Evolutionary conservation across 2,329 filamentous ascomycete species (phyloP).

Genomic region (Neopestalotiopsis rosae): DNA sequence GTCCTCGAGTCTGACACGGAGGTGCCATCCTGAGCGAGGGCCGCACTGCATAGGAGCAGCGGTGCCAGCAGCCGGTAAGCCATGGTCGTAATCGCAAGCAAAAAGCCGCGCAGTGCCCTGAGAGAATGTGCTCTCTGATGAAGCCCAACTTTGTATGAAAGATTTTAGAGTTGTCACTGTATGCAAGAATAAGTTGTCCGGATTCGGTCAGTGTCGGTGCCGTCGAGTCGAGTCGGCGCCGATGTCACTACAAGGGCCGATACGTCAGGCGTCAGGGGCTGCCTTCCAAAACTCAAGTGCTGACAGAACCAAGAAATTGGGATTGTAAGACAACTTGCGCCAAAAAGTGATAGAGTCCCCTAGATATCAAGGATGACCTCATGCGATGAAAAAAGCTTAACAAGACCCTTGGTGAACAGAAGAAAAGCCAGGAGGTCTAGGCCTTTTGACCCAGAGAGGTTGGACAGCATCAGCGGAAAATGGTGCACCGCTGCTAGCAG

Average conservation of each 20-base stretch:
- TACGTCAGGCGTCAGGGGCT: neutral
- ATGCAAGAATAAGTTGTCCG: neutral
- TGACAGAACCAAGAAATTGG: neutral
- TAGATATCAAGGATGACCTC: slow-evolving; percentile 10
- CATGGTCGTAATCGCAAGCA: slow-evolving; percentile 20
- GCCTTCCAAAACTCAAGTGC: neutral
- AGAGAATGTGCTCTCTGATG: neutral
- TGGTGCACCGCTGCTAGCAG: neutral
- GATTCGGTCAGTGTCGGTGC: neutral
- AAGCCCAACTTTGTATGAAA: neutral
- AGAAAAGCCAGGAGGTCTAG: slow-evolving; percentile 7
- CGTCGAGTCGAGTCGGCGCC: neutral
- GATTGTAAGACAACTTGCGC: slow-evolving; percentile 1
- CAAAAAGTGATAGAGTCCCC: neutral
- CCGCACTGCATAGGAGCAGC: slow-evolving; percentile 29
- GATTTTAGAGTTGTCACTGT: neutral
- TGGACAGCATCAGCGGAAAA: neutral
- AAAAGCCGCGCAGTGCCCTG: neutral
- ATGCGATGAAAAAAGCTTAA: slow-evolving; percentile 3
- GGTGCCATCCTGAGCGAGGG: slow-evolving; percentile 31
- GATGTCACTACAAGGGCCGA: neutral
- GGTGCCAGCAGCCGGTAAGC: slow-evolving; percentile 27
- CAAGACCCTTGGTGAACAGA: neutral
- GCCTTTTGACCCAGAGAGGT: slow-evolving; percentile 9
- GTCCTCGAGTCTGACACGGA: slow-evolving; percentile 44